These are phyloP conservation scores for Picea abies DNA, from an alignment of 83 land plant species.

Conservation along the genomic window DNA sequence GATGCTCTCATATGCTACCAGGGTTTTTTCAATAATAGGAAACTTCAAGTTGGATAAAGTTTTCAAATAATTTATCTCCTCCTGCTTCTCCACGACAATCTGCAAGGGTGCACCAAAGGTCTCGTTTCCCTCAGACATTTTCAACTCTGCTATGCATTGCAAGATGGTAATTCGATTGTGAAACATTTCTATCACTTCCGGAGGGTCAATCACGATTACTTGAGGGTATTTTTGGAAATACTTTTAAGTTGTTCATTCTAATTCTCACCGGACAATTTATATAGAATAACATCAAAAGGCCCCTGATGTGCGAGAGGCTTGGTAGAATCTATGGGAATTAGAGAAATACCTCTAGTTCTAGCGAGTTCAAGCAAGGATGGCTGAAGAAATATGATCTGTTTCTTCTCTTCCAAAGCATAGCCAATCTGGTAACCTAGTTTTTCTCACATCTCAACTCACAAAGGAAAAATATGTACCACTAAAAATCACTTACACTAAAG, in stretches of 20 bases:
- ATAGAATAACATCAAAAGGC: conserved; percentile 51
- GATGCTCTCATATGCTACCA: conserved; percentile 44
- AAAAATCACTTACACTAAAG: too few relatives aligned
- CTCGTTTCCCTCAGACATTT: conserved; percentile 15
- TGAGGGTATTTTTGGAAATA: conserved; percentile 29
- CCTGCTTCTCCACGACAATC: neutral
- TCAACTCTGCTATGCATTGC: neutral
- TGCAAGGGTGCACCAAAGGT: conserved; percentile 33
- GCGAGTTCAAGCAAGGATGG: conserved; percentile 36
- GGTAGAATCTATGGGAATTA: conserved; percentile 33
- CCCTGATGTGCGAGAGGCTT: conserved; percentile 38
- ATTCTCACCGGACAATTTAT: conserved; percentile 30
- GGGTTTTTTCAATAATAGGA: conserved; percentile 46
- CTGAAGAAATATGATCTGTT: conserved; percentile 40
- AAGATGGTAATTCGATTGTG: conserved; percentile 15
- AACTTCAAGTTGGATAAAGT: conserved; percentile 26
- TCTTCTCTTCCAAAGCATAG: conserved; percentile 46
- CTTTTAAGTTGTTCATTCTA: conserved; percentile 24
- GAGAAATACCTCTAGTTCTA: conserved; percentile 32
- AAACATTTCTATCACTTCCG: conserved; percentile 44
- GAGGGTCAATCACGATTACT: conserved; percentile 45
- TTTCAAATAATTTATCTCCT: neutral
- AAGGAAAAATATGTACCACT: too few relatives aligned
- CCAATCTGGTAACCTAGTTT: conserved; percentile 13
- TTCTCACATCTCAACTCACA: neutral